phyloP scores from a whole-genome alignment of 2,329 filamentous ascomycete species.

The Trichoderma atroviride region DNA sequence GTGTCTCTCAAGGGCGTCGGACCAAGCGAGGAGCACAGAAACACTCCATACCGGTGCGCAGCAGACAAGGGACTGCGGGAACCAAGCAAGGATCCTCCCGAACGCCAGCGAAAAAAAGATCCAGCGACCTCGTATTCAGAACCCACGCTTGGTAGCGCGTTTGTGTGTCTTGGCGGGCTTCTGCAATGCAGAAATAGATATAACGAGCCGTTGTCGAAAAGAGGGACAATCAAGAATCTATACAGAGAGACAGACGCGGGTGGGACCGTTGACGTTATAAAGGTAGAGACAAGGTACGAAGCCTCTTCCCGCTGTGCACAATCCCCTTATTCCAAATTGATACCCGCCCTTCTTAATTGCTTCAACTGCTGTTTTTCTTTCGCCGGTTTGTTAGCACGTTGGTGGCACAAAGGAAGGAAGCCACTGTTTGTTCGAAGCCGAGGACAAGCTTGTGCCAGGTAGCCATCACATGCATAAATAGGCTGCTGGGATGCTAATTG shows the following conservation, averaged over 20 bases:
- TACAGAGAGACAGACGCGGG: not conserved
- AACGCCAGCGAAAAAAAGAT: constrained; percentile 12
- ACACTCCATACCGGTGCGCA: constrained; percentile 6
- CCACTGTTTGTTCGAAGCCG: constrained; percentile 6
- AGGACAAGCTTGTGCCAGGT: constrained; percentile 1
- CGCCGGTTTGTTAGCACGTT: not conserved
- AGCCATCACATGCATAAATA: not conserved
- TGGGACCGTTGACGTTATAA: constrained; percentile 12
- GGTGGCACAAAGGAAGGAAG: not conserved
- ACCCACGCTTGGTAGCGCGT: constrained; percentile 2
- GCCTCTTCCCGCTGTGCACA: not conserved
- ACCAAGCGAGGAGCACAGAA: constrained; percentile 19
- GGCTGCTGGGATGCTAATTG: constrained; percentile 1
- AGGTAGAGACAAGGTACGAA: not conserved
- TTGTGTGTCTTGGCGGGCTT: not conserved
- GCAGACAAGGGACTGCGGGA: constrained; percentile 15
- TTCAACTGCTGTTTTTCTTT: not conserved
- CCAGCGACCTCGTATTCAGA: constrained; percentile 15
- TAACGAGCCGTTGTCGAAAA: not conserved
- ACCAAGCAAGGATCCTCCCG: constrained; percentile 6
- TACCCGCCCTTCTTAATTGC: not conserved
- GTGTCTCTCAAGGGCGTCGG: not conserved
- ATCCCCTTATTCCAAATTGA: not conserved
- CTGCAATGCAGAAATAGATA: not conserved
- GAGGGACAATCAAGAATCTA: not conserved